Evolutionary conservation across 179 eudicot genomes (phyloP).

Genomic region (Amaranthus tricolor): DNA sequence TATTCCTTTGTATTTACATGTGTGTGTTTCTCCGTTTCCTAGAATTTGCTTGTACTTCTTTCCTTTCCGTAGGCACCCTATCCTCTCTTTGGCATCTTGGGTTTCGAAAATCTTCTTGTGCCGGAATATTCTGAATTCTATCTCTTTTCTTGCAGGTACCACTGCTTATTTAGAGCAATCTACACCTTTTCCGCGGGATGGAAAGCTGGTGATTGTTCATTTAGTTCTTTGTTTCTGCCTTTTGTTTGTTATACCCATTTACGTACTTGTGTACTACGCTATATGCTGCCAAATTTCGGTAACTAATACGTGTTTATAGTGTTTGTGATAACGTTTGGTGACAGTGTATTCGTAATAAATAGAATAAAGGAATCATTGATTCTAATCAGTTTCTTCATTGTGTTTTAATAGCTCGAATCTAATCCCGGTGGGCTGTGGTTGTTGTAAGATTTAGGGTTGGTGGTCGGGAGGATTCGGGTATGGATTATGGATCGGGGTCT

Average conservation of each 20-base stretch:
- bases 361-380: no score
- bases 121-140: slow-evolving; percentile 12
- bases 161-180: slow-evolving; percentile 87
- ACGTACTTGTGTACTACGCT: neutral
- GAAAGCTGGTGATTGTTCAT: slow-evolving; percentile 64
- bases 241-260: neutral
- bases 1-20: neutral
- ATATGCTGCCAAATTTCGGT: neutral
- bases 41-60: neutral
- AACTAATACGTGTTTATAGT: neutral
- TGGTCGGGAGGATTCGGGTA: slow-evolving; percentile 96
- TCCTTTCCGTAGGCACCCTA: neutral
- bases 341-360: neutral
- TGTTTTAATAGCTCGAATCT: slow-evolving; percentile 14
- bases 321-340: neutral
- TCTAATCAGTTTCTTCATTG: neutral
- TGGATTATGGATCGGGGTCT: slow-evolving; percentile 87
- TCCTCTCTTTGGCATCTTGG: neutral
- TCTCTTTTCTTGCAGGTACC: slow-evolving; percentile 57
- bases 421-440: slow-evolving; percentile 16
- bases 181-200: slow-evolving; percentile 80
- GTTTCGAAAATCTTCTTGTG: neutral
- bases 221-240: neutral
- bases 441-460: slow-evolving; percentile 77
- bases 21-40: neutral